Percentiles rank a stretch among this genome's conserved stretches.
These are phyloP conservation scores for Mycosphaerella sp. DNA, from an alignment of 2,329 filamentous ascomycete genomes.

Conservation along the genomic window DNA sequence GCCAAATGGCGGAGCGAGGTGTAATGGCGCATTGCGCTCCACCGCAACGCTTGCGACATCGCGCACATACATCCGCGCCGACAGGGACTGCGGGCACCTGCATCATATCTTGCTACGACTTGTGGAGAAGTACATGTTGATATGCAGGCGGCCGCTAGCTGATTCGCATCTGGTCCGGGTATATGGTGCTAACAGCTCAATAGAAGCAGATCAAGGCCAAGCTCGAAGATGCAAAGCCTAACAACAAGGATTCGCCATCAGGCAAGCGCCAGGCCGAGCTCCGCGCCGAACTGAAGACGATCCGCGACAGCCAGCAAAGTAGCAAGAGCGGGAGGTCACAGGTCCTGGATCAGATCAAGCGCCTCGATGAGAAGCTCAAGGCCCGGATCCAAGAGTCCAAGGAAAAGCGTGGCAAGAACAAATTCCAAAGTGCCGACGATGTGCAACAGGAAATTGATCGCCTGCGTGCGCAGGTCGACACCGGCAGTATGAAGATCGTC, in stretches of 20 bases:
- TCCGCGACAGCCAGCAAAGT: conserved; percentile 78
- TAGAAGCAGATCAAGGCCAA: conserved; percentile 85
- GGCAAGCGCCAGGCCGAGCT: conserved; percentile 83
- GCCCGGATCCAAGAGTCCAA: conserved; percentile 82
- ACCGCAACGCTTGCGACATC: too few species aligned
- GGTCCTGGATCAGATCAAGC: conserved; percentile 86
- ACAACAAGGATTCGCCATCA: conserved; percentile 73
- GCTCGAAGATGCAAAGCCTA: conserved; percentile 73
- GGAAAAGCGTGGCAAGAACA: conserved; percentile 68
- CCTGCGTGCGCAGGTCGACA: conserved; percentile 79
- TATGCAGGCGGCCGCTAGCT: too few species aligned
- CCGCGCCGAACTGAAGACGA: conserved; percentile 71
- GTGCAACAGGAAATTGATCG: conserved; percentile 74
- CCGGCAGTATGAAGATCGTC: conserved; percentile 87
- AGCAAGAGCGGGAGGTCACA: conserved; percentile 75
- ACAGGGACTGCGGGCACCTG: too few species aligned
- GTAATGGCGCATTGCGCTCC: too few species aligned
- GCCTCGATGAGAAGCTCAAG: conserved; percentile 82
- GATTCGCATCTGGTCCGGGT: too few species aligned
- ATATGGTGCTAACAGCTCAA: conserved; percentile 14
- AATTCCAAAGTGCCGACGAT: conserved; percentile 83
- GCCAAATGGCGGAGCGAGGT: too few species aligned
- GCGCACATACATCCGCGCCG: too few species aligned
- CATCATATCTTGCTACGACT: too few species aligned
- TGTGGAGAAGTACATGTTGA: too few species aligned